Evolutionary conservation across 2,329 filamentous ascomycete genomes (phyloP).

Genomic region (Scedosporium apiospermum): DNA sequence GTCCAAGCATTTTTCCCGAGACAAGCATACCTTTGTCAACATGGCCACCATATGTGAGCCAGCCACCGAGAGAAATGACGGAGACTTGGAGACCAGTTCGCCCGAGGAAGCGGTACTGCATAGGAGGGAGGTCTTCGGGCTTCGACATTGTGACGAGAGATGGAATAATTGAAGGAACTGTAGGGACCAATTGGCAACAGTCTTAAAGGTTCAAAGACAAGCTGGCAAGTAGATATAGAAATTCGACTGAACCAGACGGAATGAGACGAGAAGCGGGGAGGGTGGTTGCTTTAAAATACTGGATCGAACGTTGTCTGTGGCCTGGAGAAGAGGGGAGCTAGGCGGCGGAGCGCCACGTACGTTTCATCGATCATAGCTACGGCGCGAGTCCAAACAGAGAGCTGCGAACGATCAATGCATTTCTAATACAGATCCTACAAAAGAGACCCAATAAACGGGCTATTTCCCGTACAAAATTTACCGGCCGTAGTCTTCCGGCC

Average conservation of each 20-base stretch:
- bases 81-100: conserved; percentile 66
- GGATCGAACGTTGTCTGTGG: not conserved
- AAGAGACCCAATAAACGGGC: not conserved
- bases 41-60: conserved; percentile 68
- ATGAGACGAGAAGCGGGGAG: not conserved
- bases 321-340: not conserved
- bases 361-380: not conserved
- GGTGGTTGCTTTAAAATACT: not conserved
- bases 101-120: conserved; percentile 65
- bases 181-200: not conserved
- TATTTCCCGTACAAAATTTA: not conserved
- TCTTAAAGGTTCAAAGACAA: too few relatives aligned
- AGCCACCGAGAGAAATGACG: conserved; percentile 60
- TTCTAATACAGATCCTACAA: not conserved
- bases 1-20: not conserved
- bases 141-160: conserved; percentile 14
- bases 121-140: conserved; percentile 36
- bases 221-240: not conserved
- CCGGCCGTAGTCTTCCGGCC: not conserved
- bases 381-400: not conserved
- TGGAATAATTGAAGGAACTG: too few relatives aligned
- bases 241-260: not conserved
- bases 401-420: not conserved
- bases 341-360: not conserved
- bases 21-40: conserved; percentile 49